Evolutionary conservation across 129 eudicot genomes (phyloP).

Genomic region (Dittrichia graveolens): DNA sequence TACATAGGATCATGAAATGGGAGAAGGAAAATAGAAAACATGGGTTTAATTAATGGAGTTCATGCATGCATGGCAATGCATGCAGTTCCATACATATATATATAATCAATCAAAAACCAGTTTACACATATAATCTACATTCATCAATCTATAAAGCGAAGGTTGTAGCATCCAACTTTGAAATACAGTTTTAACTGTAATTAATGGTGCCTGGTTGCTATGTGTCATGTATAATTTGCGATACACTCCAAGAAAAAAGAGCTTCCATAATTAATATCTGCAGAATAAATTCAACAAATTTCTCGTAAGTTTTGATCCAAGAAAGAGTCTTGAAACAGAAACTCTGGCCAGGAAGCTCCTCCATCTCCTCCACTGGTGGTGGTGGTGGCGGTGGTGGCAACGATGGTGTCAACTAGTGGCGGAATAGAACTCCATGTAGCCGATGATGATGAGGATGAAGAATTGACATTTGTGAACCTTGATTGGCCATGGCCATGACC

Average conservation of each 20-base stretch:
- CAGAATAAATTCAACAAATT: constrained; percentile 1
- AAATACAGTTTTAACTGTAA: constrained; percentile 2
- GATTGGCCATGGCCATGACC: constrained; percentile 35
- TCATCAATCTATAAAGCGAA: constrained; percentile 26
- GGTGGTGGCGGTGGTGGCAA: constrained; percentile 30
- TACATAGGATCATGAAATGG: constrained; percentile 4
- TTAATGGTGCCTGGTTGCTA: not conserved
- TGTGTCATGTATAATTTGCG: constrained; percentile 9
- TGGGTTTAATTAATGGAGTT: not conserved
- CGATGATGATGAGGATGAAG: constrained; percentile 19
- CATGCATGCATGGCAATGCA: constrained; percentile 31
- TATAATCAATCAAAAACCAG: constrained; percentile 11
- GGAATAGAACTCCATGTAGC: constrained; percentile 26
- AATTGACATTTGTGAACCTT: constrained; percentile 30
- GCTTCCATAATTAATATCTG: not conserved
- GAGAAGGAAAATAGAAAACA: not conserved
- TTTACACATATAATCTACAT: not conserved
- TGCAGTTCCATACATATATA: constrained; percentile 9
- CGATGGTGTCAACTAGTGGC: constrained; percentile 28
- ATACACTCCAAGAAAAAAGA: constrained; percentile 17
- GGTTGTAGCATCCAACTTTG: constrained; percentile 16
- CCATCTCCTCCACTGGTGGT: constrained; percentile 35
- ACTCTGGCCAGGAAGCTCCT: constrained; percentile 49
- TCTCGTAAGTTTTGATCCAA: constrained; percentile 36
- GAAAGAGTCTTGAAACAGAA: constrained; percentile 37